Percentiles rank a stretch among this genome's conserved stretches.
Evolutionary conservation across 2,329 filamentous ascomycete genomes (phyloP).

Genomic region (Endothia cerciana): DNA sequence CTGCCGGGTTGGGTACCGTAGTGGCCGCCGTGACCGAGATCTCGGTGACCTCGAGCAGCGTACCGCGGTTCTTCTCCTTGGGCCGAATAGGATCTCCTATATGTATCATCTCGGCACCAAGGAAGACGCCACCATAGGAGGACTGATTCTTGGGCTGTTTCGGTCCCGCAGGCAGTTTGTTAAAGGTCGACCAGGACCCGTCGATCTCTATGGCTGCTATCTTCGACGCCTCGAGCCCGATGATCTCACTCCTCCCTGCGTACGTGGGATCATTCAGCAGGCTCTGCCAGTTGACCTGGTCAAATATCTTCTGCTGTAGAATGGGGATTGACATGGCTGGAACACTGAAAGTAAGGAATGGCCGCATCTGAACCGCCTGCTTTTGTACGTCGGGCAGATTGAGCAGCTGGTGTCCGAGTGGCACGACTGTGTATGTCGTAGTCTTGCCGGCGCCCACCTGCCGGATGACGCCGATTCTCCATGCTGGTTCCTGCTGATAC

Average conservation of each 20-base stretch:
- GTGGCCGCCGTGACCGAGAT: slow-evolving; percentile 32
- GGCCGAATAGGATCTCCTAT: slow-evolving; percentile 42
- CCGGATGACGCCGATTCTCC: slow-evolving; percentile 41
- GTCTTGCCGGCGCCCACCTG: slow-evolving; percentile 27
- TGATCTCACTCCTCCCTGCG: slow-evolving; percentile 31
- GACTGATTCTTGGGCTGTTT: slow-evolving; percentile 29
- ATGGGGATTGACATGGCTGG: slow-evolving; percentile 35
- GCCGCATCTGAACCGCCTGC: slow-evolving; percentile 38
- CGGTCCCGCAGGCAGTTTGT: slow-evolving; percentile 32
- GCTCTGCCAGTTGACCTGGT: slow-evolving; percentile 37
- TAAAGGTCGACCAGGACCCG: slow-evolving; percentile 41
- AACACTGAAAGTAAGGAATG: slow-evolving; percentile 44
- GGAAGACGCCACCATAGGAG: slow-evolving; percentile 39
- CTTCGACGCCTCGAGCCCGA: slow-evolving; percentile 44
- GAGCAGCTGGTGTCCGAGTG: slow-evolving; percentile 37
- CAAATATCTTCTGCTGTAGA: slow-evolving; percentile 35
- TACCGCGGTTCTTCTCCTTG: slow-evolving; percentile 27
- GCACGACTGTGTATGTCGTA: slow-evolving; percentile 36
- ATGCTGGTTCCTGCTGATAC: slow-evolving; percentile 39
- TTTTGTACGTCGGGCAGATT: slow-evolving; percentile 32
- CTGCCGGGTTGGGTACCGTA: slow-evolving; percentile 28
- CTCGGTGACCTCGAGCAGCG: slow-evolving; percentile 32
- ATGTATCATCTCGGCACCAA: slow-evolving; percentile 42
- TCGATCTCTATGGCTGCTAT: slow-evolving; percentile 42
- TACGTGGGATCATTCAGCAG: slow-evolving; percentile 30